phyloP scores from a whole-genome alignment of 306 rosid genomes.

The Cicer bijugum region DNA sequence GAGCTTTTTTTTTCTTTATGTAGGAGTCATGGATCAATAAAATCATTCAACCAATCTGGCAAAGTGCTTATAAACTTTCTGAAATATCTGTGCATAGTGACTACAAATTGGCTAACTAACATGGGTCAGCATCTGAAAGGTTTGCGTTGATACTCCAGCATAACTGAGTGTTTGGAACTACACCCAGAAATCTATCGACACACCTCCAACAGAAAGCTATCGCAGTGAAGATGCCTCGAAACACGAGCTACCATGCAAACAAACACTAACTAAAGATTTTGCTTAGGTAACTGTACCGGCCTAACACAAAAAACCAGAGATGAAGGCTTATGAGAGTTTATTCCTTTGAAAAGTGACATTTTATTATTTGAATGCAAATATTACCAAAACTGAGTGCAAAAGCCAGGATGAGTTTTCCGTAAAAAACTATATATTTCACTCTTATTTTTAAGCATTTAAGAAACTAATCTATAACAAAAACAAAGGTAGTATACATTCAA shows the following conservation, averaged over 20 bases:
- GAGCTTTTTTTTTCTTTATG: constrained; percentile 48
- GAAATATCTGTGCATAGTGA: constrained; percentile 32
- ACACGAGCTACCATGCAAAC: not conserved
- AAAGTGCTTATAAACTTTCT: constrained; percentile 39
- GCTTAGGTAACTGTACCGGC: not conserved
- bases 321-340: not conserved
- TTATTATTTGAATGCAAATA: not conserved
- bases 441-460: not conserved
- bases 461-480: not conserved
- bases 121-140: constrained; percentile 3
- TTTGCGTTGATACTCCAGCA: not conserved
- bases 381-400: constrained; percentile 1
- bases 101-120: not conserved
- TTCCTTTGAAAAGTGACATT: not conserved
- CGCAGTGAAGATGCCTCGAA: not conserved
- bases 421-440: not conserved
- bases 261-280: not conserved
- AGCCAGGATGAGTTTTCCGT: not conserved
- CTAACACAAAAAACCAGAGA: not conserved
- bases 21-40: constrained; percentile 58
- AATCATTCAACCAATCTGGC: constrained; percentile 47
- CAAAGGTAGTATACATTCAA: not conserved
- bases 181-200: not conserved
- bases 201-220: not conserved
- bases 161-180: not conserved